phyloP scores from a whole-genome alignment of 1,284 basidiomycete species.

The Chalciporus sp. region DNA sequence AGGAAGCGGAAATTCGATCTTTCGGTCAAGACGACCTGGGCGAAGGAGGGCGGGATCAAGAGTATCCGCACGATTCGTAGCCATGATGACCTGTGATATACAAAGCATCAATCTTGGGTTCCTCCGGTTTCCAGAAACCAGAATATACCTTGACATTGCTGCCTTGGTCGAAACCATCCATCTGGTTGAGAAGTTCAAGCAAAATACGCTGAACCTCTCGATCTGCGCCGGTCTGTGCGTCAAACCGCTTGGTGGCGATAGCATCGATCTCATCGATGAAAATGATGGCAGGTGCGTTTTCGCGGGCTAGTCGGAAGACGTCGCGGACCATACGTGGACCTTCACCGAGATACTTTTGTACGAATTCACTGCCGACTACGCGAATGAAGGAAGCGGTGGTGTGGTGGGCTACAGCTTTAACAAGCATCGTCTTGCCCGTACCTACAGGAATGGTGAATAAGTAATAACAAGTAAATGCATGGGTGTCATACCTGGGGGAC shows the following conservation, averaged over 20 bases:
- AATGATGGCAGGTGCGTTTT: constrained; percentile 98
- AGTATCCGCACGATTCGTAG: constrained; percentile 95
- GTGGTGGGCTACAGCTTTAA: constrained; percentile 97
- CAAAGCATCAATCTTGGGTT: neutral
- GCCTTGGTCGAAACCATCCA: constrained; percentile 99
- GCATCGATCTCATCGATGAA: constrained; percentile 99
- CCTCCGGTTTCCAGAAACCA: neutral
- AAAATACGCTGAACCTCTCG: constrained; percentile 99
- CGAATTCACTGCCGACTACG: constrained; percentile 98
- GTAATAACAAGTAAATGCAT: neutral
- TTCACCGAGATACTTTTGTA: constrained; percentile 99
- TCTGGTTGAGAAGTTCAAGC: constrained; percentile 98
- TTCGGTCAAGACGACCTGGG: constrained; percentile 96
- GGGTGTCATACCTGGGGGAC: constrained; percentile 65
- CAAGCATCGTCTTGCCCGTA: constrained; percentile 99
- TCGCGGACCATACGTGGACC: constrained; percentile 99
- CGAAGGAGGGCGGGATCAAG: constrained; percentile 96
- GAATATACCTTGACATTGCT: constrained; percentile 92
- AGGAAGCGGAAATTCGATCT: constrained; percentile 98
- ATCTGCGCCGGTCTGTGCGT: constrained; percentile 99
- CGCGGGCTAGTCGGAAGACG: constrained; percentile 95
- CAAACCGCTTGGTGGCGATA: constrained; percentile 99
- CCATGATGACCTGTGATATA: constrained; percentile 88
- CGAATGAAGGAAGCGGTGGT: constrained; percentile 98
- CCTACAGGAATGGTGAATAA: constrained; percentile 49